Percentiles rank a stretch among this genome's conserved stretches.
phyloP scores from a whole-genome alignment of 2,329 filamentous ascomycete species.

The Hymenotorrendiella dingleyae region DNA sequence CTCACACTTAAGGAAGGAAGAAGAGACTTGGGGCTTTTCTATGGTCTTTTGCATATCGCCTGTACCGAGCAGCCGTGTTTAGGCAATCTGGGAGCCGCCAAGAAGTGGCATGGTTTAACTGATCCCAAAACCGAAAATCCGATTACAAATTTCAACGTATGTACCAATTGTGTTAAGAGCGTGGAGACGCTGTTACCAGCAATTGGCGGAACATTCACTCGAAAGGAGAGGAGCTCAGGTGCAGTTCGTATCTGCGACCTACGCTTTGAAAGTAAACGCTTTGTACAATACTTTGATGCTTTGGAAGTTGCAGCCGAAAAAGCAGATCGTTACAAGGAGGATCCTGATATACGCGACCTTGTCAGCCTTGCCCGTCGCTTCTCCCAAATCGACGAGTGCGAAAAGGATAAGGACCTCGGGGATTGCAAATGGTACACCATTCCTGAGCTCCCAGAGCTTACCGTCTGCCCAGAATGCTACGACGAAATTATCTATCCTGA shows the following conservation, averaged over 20 bases:
- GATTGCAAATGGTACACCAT: slow-evolving; percentile 72
- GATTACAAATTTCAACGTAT: slow-evolving; percentile 68
- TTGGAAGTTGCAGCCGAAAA: slow-evolving; percentile 52
- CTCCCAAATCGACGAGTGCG: slow-evolving; percentile 23
- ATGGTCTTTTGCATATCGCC: slow-evolving; percentile 59
- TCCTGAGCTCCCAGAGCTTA: slow-evolving; percentile 67
- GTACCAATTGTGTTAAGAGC: slow-evolving; percentile 65
- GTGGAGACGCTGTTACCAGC: slow-evolving; percentile 69
- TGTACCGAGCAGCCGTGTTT: slow-evolving; percentile 52
- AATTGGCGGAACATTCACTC: slow-evolving; percentile 60
- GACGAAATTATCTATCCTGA: slow-evolving; percentile 71
- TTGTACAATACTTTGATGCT: slow-evolving; percentile 54
- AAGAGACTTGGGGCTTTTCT: slow-evolving; percentile 62
- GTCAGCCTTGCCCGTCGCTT: slow-evolving; percentile 21
- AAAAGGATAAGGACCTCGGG: slow-evolving; percentile 44
- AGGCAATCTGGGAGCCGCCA: slow-evolving; percentile 47
- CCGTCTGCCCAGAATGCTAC: slow-evolving; percentile 83
- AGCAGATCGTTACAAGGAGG: slow-evolving; percentile 32
- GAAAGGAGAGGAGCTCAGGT: slow-evolving; percentile 28
- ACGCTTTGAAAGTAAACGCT: slow-evolving; percentile 51
- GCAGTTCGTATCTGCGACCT: slow-evolving; percentile 61
- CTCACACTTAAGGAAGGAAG: slow-evolving; percentile 67
- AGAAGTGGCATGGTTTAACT: slow-evolving; percentile 70
- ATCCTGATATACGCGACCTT: slow-evolving; percentile 25
- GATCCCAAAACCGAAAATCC: slow-evolving; percentile 60